Base-by-base conservation (phyloP, 2,329 filamentous ascomycete genomes). In the Ophiostoma populinum region DNA sequence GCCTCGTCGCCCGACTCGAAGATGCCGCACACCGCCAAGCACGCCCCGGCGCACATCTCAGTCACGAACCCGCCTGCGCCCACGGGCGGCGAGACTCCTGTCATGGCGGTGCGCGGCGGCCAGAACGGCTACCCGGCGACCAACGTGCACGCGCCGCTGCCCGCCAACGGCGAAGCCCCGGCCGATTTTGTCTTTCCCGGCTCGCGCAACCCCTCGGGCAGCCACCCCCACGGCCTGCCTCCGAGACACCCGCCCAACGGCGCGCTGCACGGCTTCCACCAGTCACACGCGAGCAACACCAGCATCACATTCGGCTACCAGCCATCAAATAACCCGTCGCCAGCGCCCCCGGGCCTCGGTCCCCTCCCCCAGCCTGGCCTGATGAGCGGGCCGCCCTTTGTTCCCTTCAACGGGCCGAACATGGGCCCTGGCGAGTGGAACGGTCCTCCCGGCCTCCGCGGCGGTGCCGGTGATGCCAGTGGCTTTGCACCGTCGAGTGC, bases 221-320 rank as follows among this genome's bases (percentile, higher is more conserved):
- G 25, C 16, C 28, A 29, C 13, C 39, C 33, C 7, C 39, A 25
- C 12, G 30, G 29, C 29, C 31, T 36, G 15, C 6, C 27, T 17
- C 13, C 20, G 7, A 24, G 36, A 35, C 22, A 32, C 4, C 17
- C 32, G 5, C 13, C 17, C 15, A 36, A 36, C 18, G 19, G 24
- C 3, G 21, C 32, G 4, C 24, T 27, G 30, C 25, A 25, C 8
- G n/a, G 36, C 10, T 35, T 63, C 44, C 65, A 71, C 43, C 64
- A 69, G 34, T 50, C 60, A 26, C 68, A 66, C 36, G 61, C 59
- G 11, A 73, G 65, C 48, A 63, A 63, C 39, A 59, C 65, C 24
- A 71, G 62, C 47, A 53, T 73, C 34, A 59, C 71, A 41, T 73
- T 75, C 45, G 66, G 66, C 6, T 65, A 67, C 41, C 54, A 61